These are phyloP conservation scores for Senecio squalidus DNA, from an alignment of 140 eudicot species.

Conservation along the genomic window DNA sequence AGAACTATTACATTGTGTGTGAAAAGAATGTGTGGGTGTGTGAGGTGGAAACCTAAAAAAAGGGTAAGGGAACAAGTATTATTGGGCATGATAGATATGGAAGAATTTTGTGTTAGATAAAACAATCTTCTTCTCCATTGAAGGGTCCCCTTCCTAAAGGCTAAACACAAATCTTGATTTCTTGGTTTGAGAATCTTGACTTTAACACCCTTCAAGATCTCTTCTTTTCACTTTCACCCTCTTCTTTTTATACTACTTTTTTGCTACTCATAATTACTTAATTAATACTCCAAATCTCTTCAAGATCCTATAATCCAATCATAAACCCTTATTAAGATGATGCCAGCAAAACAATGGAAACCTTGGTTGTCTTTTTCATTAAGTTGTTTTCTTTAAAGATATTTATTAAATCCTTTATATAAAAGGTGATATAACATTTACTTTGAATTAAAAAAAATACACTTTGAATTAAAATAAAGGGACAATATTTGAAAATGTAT, in stretches of 20 bases:
- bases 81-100: slow-evolving; percentile 31
- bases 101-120: slow-evolving; percentile 26
- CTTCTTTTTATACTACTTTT: slow-evolving; percentile 35
- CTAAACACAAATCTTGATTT: slow-evolving; percentile 31
- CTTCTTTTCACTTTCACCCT: slow-evolving; percentile 33
- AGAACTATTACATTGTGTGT: slow-evolving; percentile 2
- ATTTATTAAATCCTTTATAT: background rate
- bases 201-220: slow-evolving; percentile 38
- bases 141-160: slow-evolving; percentile 40
- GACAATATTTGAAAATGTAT: too few relatives aligned
- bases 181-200: slow-evolving; percentile 43
- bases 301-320: slow-evolving; percentile 30
- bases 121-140: slow-evolving; percentile 25
- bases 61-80: slow-evolving; percentile 28
- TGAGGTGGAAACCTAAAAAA: slow-evolving; percentile 27
- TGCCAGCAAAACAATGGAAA: background rate
- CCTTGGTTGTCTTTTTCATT: background rate
- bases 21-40: slow-evolving; percentile 25
- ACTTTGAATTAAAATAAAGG: too few relatives aligned
- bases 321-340: slow-evolving; percentile 16
- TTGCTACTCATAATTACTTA: slow-evolving; percentile 35
- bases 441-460: too few relatives aligned
- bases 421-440: background rate
- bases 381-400: background rate
- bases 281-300: slow-evolving; percentile 27